Percentiles rank a stretch among this genome's conserved stretches.
These are phyloP conservation scores for Leccinum angustisporum DNA, from an alignment of 1,284 basidiomycete species.

Conservation along the genomic window DNA sequence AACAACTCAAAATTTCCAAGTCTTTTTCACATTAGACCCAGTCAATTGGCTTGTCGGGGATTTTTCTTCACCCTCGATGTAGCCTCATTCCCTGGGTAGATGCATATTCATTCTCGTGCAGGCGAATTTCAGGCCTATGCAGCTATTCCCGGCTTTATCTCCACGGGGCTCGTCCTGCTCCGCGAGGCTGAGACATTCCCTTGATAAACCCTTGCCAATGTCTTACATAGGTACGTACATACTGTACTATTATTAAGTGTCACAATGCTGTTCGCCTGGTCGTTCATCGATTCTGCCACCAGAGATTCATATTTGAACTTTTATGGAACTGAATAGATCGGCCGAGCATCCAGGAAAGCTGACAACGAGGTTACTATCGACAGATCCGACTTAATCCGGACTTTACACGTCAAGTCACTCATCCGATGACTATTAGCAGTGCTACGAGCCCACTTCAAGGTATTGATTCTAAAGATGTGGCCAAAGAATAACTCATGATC, in stretches of 20 bases:
- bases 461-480: not conserved
- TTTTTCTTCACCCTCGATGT: slow-evolving; percentile 15
- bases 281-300: not conserved
- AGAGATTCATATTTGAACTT: not conserved
- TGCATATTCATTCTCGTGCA: slow-evolving; percentile 15
- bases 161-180: not conserved
- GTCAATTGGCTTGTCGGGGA: slow-evolving; percentile 33
- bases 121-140: not conserved
- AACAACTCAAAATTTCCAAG: slow-evolving; percentile 35
- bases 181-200: slow-evolving; percentile 18
- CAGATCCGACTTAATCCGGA: not conserved
- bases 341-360: not conserved
- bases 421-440: not conserved
- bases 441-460: not conserved
- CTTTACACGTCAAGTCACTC: not conserved
- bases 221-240: not conserved
- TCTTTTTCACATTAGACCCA: slow-evolving; percentile 16
- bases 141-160: not conserved
- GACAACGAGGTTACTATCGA: not conserved
- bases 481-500: not conserved
- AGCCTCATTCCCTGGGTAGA: slow-evolving; percentile 38
- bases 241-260: not conserved
- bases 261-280: not conserved
- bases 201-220: not conserved
- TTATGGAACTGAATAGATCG: not conserved